Conservation (phyloP, 2,329 filamentous ascomycete species). For the Iodosphaeria phyllophila region DNA sequence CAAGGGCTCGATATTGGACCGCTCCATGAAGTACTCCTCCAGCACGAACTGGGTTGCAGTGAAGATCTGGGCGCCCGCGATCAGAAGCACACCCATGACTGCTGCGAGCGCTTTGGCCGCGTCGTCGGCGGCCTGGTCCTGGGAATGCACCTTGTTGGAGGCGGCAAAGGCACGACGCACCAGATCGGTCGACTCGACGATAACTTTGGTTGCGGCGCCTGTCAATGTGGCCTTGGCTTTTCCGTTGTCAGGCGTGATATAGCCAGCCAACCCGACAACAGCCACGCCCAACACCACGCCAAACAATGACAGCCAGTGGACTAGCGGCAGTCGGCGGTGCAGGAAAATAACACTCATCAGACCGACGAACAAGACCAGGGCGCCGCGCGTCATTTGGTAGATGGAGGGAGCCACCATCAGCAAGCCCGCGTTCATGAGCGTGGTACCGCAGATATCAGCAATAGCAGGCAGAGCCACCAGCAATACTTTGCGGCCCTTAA, state of each 20-base stretch:
- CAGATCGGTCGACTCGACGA: too few species aligned
- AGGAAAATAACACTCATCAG: constrained; percentile 89
- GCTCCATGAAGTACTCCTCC: constrained; percentile 76
- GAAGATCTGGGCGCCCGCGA: constrained; percentile 89
- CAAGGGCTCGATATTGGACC: constrained; percentile 52
- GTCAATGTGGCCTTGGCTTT: constrained; percentile 23
- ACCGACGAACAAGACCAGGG: constrained; percentile 86
- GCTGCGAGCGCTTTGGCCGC: constrained; percentile 39
- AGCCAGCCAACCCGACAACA: constrained; percentile 76
- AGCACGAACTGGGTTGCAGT: constrained; percentile 92
- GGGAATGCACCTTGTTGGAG: constrained; percentile 5
- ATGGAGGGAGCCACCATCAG: constrained; percentile 90
- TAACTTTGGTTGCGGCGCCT: constrained; percentile 8
- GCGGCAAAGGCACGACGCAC: constrained; percentile 8
- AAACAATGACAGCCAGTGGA: constrained; percentile 80
- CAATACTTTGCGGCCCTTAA: constrained; percentile 52
- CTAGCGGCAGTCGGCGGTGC: constrained; percentile 57
- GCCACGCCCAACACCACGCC: constrained; percentile 80
- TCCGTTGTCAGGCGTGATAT: constrained; percentile 50
- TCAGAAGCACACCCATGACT: constrained; percentile 69
- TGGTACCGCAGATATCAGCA: constrained; percentile 89
- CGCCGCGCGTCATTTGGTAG: constrained; percentile 96
- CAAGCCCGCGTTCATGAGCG: constrained; percentile 90
- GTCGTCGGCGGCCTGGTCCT: constrained; percentile 19
- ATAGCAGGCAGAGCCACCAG: constrained; percentile 72